phyloP scores from a whole-genome alignment of 805 yeast genomes.

The Wickerhamiella lipophila region DNA sequence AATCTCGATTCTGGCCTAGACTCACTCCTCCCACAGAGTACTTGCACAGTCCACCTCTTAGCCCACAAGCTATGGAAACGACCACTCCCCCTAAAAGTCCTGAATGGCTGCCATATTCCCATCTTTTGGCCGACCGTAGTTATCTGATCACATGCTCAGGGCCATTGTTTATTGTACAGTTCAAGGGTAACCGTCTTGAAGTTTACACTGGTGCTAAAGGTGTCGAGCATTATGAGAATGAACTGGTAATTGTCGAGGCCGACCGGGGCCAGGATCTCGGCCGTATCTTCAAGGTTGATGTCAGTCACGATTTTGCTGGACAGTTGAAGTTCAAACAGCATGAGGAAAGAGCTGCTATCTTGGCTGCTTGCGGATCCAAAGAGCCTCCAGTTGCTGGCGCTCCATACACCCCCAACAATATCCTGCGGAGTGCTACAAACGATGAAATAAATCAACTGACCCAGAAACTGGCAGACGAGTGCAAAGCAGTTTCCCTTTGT shows the following conservation, averaged over 20 bases:
- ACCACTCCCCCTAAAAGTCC: neutral
- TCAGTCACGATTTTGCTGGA: conserved; percentile 55
- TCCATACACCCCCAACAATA: conserved; percentile 42
- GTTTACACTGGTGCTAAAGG: conserved; percentile 50
- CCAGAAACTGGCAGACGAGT: conserved; percentile 54
- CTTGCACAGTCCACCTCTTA: conserved; percentile 9
- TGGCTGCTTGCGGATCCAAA: conserved; percentile 30
- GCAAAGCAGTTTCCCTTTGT: conserved; percentile 52
- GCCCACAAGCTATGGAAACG: neutral
- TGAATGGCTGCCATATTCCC: neutral
- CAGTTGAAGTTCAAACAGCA: conserved; percentile 51
- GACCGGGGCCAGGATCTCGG: conserved; percentile 75
- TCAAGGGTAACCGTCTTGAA: conserved; percentile 70
- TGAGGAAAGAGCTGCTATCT: conserved; percentile 58
- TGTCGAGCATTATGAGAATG: conserved; percentile 36
- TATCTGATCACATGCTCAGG: conserved; percentile 16
- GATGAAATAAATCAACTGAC: conserved; percentile 48
- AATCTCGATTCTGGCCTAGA: conserved; percentile 7
- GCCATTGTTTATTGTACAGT: conserved; percentile 49
- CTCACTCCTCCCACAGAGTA: neutral
- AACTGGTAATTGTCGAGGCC: conserved; percentile 71
- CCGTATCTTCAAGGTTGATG: conserved; percentile 43
- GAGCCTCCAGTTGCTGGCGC: conserved; percentile 40
- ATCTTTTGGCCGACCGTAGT: conserved; percentile 5
- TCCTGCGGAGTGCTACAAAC: conserved; percentile 49